Evolutionary conservation across 768 basidiomycete species (phyloP), one percentile per base, ranked within the genome.

Genomic region (Polyporus arcularius): DNA sequence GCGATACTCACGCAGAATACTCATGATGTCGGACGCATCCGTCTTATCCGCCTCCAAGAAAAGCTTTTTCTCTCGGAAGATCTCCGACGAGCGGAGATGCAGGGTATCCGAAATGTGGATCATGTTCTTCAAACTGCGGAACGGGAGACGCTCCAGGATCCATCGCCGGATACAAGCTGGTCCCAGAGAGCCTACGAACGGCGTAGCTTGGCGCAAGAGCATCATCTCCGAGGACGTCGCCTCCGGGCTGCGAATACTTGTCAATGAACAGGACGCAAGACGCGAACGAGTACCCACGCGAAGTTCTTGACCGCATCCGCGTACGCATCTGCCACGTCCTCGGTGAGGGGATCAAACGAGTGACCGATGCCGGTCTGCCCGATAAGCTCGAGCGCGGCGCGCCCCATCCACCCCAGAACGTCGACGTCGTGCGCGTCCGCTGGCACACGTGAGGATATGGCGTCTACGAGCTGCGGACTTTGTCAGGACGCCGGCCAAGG

Each of bases 21-120:
- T 81, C 55, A 82, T 73, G 28, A 84, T 75, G 64, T 82, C 81
- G 40, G 79, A 76, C 11, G 76, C 76, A 50, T 69, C 68, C 1
- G 63, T 70, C 40, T 73, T 70, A 35, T 78, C 76, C 7, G 74
- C 75, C 26, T 65, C 63, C 16, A 51, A 56, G 7, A 80, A 31
- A 28, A 59, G 63, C 57, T 74, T 75, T 67, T 81, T 82, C 6
- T 68, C 64, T 14, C 74, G 63, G 46, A 74, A 76, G 4, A 83
- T 75, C 5, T 72, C 66, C 5, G 65, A 54, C 3, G 80, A 74
- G 2, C 72, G 73, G 1, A 66, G 52, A 21, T 78, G 63, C 63
- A 83, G 71, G 0, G 71, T 65, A 50, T 77, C 76, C 0, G 75
- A 58, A n/a, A 80, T 68, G 11, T 72, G 70, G 18, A 73, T 68